phyloP scores from a whole-genome alignment of 2,329 filamentous ascomycete species.

The Ceratocystis albifundus region DNA sequence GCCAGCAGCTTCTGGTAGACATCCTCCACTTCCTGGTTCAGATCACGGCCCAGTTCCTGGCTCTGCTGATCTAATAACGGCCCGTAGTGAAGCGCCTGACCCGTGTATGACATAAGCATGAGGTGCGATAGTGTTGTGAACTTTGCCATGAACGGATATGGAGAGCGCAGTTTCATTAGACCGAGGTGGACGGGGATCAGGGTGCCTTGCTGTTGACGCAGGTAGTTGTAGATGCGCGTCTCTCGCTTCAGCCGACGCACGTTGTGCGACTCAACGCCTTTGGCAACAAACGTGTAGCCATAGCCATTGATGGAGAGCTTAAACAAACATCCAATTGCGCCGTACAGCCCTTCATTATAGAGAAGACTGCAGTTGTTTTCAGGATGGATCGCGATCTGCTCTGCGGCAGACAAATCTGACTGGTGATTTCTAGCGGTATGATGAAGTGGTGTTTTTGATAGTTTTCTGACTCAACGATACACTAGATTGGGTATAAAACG shows the following conservation, averaged over 20 bases:
- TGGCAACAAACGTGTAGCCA: not conserved
- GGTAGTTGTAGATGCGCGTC: not conserved
- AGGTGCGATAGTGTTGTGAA: not conserved
- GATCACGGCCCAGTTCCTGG: not conserved
- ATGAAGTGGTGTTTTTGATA: too few relatives aligned
- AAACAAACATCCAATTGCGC: not conserved
- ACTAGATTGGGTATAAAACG: too few relatives aligned
- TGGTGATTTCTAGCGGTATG: too few relatives aligned
- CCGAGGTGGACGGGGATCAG: not conserved
- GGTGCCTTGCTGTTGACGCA: not conserved
- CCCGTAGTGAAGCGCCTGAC: slow-evolving; percentile 28
- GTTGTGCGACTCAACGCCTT: not conserved
- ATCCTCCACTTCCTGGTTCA: not conserved
- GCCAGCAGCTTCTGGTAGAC: too few relatives aligned
- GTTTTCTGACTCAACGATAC: too few relatives aligned
- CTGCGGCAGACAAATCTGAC: too few relatives aligned
- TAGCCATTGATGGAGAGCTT: not conserved
- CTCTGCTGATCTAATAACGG: not conserved
- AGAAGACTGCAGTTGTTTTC: not conserved
- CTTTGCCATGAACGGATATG: not conserved
- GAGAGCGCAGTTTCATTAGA: not conserved
- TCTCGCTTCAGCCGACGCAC: not conserved
- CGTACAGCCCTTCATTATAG: not conserved
- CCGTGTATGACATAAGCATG: not conserved
- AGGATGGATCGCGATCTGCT: not conserved